Evolutionary conservation across 1,284 basidiomycete genomes (phyloP).

Genomic region (Boletus hoseneyae): DNA sequence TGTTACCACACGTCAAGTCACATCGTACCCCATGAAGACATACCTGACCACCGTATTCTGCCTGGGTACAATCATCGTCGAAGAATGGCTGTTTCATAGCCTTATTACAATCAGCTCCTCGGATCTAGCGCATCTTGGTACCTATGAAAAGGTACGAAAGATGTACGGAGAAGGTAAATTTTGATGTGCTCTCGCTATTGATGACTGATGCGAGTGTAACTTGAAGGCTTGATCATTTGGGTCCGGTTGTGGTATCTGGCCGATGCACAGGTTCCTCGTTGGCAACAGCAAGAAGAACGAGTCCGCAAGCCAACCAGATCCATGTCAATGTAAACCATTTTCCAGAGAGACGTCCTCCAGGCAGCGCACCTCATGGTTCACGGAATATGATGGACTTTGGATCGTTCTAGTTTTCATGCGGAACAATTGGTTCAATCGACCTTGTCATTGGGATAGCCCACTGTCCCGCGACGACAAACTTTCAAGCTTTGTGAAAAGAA

Average conservation of each 20-base stretch:
- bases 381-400: background rate
- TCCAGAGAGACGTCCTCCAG: background rate
- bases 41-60: conserved; percentile 27
- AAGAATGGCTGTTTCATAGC: conserved; percentile 25
- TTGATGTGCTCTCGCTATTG: background rate
- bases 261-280: conserved; percentile 3
- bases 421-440: background rate
- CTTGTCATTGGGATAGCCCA: background rate
- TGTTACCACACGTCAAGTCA: conserved; percentile 4
- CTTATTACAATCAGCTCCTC: conserved; percentile 10
- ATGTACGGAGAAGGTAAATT: conserved; percentile 19
- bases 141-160: conserved; percentile 15
- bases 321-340: conserved; percentile 16
- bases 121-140: conserved; percentile 20
- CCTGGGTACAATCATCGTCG: conserved; percentile 7
- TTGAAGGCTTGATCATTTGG: conserved; percentile 16
- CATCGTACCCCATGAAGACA: conserved; percentile 14
- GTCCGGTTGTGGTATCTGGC: conserved; percentile 20
- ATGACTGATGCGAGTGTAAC: conserved; percentile 7
- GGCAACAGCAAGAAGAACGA: background rate
- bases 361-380: background rate
- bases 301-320: conserved; percentile 12
- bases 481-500: too few relatives aligned
- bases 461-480: too few relatives aligned
- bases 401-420: background rate